Base-by-base conservation (phyloP, 139 green algal genomes). In the Coelastrella sp. region DNA sequence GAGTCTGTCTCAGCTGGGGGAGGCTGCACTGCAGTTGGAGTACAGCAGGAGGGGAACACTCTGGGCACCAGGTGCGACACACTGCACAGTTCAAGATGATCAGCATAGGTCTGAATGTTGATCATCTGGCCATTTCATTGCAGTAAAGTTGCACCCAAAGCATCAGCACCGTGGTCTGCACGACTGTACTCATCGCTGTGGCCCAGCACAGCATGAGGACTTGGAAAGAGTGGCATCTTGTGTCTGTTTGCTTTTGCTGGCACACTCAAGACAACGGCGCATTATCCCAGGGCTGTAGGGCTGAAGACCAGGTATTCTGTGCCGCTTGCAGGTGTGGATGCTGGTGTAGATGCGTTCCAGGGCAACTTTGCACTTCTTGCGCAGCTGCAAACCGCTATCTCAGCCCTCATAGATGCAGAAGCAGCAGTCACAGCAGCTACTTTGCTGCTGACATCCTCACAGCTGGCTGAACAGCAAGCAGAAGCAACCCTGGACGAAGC, bases 21-120 rank as follows among this genome's bases (percentile, higher is more conserved):
- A 94, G 64, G 90, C 86, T 5, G 68, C 94, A 54, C 80, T 95
- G 19, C 92, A 94, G 89, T 93, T 95, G 87, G 93, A 95, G 87
- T 90, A 87, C 75, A 94, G 92, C n/a, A 85, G 93, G 23, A 83
- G 91, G 65, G 93, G 93, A 14, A n/a, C 83, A 22, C 84, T 89
- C 4, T 94, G 91, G 90, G 86, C 65, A 5, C 88, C 87, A 65
- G 91, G 91, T 92, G 82, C 32, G 32, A 47, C 32, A 47, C 32
- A 47, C 32, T 47, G 32, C 32, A 47, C 32, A 47, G 32, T 47
- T 47, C 32, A 47, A 47, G 32, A 47, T 47, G 32, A 47, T 47
- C 32, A 47, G 32, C 32, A 47, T 47, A 47, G 32, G 32, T 47
- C 32, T 47, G 32, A 47, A 47, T 47, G 32, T 47, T 47, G 32